Evolutionary conservation across 495 filamentous ascomycete species (phyloP).

Genomic region (Talaromyces stipitatus): DNA sequence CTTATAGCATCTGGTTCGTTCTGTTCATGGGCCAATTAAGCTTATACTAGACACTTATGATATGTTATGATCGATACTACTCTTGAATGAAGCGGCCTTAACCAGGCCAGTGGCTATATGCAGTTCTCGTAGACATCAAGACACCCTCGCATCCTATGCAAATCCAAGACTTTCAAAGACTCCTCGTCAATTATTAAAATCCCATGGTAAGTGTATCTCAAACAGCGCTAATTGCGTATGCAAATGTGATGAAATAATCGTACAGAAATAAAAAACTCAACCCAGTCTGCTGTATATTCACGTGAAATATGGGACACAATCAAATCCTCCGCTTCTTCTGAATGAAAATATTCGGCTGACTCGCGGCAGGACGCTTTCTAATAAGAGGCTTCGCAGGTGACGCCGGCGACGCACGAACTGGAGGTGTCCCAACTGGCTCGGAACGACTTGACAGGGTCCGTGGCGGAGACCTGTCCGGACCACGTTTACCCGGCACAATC

Average conservation of each 20-base stretch:
- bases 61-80: slow-evolving; percentile 1
- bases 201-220: neutral
- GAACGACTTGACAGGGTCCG: neutral
- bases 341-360: slow-evolving; percentile 28
- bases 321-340: slow-evolving; percentile 25
- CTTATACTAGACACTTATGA: slow-evolving; percentile 4
- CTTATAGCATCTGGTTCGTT: neutral
- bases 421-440: neutral
- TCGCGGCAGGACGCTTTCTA: slow-evolving; percentile 22
- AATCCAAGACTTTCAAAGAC: neutral
- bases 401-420: neutral
- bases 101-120: no score
- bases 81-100: neutral
- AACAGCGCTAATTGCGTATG: neutral
- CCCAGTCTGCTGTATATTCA: neutral
- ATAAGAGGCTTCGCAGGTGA: slow-evolving; percentile 10
- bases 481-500: neutral
- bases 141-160: neutral
- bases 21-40: neutral
- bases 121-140: neutral
- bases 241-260: neutral
- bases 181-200: no score
- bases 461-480: neutral
- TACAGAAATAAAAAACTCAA: neutral
- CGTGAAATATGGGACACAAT: neutral